These are phyloP conservation scores for Balakata baccata DNA, from an alignment of 345 rosid genomes.

Conservation along the genomic window DNA sequence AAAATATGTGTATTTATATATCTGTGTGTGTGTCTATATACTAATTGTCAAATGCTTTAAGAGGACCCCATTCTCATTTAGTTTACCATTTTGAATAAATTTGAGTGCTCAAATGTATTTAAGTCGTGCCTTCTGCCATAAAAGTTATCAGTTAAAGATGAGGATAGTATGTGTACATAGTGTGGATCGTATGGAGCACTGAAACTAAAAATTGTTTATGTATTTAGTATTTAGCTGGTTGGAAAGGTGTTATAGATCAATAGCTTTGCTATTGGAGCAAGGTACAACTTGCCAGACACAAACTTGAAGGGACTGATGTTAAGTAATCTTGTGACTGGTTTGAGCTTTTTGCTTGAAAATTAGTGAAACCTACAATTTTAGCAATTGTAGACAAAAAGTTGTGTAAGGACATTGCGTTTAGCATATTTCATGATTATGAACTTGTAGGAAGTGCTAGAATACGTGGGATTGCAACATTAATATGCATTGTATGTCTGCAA, in stretches of 20 bases:
- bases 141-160: not conserved
- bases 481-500: too few relatives aligned
- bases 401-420: not conserved
- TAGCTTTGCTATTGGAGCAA: too few relatives aligned
- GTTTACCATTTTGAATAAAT: not conserved
- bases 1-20: too few relatives aligned
- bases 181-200: too few relatives aligned
- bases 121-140: not conserved
- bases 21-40: too few relatives aligned
- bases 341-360: not conserved
- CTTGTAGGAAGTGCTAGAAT: too few relatives aligned
- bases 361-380: not conserved
- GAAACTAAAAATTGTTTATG: too few relatives aligned
- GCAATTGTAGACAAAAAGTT: not conserved
- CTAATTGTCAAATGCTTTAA: too few relatives aligned
- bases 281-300: not conserved
- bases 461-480: too few relatives aligned
- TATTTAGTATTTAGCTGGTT: too few relatives aligned
- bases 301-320: not conserved
- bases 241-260: too few relatives aligned
- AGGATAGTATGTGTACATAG: not conserved
- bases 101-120: not conserved
- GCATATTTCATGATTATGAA: not conserved
- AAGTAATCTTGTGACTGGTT: not conserved
- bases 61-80: not conserved